Evolutionary conservation across 441 rosid genomes (phyloP), one percentile per base, ranked within the genome.

Genomic region (Populus hybrid): DNA sequence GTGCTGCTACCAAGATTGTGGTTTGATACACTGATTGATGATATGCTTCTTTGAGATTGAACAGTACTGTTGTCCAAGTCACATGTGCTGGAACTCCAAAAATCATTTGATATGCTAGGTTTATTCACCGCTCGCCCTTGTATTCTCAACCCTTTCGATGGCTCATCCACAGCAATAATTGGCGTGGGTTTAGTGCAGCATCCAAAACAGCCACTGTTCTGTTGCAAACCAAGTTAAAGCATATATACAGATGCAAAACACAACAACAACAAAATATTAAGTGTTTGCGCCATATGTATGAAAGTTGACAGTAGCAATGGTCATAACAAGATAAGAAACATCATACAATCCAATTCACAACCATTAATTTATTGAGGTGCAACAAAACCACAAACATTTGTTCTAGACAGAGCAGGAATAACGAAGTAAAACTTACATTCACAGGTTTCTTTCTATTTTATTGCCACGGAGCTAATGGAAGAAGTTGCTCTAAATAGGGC

Each of bases 181-280:
- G 85, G 79, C 40, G 89, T 77, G 61, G 91, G 83, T 82, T 88
- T 89, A 76, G 75, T 71, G 75, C 88, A 87, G 89, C 95, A 85
- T 81, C 93, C 91, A 85, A 91, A 88, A 91, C 97, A 91, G 76
- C 93, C 91, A 78, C 94, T 90, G 90, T 84, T 35, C 85, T 82
- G 87, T 85, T 83, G 72, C 80, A 83, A 79, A 74, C 80, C 81
- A 78, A 53, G 82, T 77, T 75, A 85, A 80, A 83, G 71, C 77
- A 82, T 12, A 74, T 32, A 50, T 9, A 75, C 50, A 70, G 12
- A 71, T n/a, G 42, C 69, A 71, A 36, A 5, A 40, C 71, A 53
- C 6, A 71, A 9, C 24, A 30, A 30, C 32, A 73, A 57, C 21
- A 53, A 46, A 53, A 19, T 53, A 71, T 5, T 23, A 30, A 34